These are phyloP conservation scores for Tardiomyces blankii DNA, from an alignment of 1,139 yeast genomes.

Conservation along the genomic window DNA sequence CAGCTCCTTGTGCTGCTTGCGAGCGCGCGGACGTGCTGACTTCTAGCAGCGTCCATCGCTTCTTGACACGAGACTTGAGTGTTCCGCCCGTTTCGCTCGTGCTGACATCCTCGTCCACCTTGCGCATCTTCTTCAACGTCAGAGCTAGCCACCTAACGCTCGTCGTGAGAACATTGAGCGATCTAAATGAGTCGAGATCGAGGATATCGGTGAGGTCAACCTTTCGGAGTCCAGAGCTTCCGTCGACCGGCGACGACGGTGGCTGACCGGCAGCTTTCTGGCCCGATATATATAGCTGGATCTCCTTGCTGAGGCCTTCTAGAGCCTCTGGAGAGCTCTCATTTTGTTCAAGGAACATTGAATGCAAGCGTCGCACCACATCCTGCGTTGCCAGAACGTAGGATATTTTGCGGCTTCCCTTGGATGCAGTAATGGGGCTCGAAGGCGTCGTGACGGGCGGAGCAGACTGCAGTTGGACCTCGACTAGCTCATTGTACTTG, in stretches of 20 bases:
- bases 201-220: constrained; percentile 11
- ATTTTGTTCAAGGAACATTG: neutral
- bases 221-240: neutral
- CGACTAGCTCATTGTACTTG: constrained; percentile 12
- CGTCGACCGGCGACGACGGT: constrained; percentile 2
- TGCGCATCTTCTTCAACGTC: constrained; percentile 13
- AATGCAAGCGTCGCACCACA: neutral
- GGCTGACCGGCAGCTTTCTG: neutral
- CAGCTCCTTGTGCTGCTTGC: neutral
- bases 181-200: constrained; percentile 13
- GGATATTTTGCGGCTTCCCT: neutral
- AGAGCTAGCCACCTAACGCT: constrained; percentile 17
- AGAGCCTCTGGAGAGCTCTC: neutral
- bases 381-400: neutral
- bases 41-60: constrained; percentile 23
- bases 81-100: constrained; percentile 5
- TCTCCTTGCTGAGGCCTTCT: neutral
- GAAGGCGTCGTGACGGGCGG: neutral
- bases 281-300: neutral
- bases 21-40: constrained; percentile 9
- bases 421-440: neutral
- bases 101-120: constrained; percentile 9
- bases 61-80: constrained; percentile 15
- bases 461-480: constrained; percentile 8
- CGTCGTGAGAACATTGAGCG: constrained; percentile 15